Conservation (phyloP, 768 basidiomycete genomes). For the Strobilomyces confusus region DNA sequence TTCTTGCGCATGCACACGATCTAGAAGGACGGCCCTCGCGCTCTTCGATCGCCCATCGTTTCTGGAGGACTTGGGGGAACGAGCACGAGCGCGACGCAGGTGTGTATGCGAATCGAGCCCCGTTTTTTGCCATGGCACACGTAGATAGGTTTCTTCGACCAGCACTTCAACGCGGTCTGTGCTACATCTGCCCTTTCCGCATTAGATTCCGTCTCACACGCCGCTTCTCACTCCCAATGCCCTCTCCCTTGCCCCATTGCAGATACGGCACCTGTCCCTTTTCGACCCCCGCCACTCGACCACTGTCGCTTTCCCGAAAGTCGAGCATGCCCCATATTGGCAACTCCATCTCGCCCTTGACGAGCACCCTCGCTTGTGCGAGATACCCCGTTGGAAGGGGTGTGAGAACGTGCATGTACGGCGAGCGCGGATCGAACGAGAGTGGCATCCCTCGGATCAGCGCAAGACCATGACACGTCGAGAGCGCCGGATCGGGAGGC, state of each 20-base stretch:
- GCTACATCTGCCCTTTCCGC: conserved; percentile 69
- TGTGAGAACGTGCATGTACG: conserved; percentile 70
- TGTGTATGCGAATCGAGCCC: background rate
- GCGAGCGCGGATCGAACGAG: conserved; percentile 27
- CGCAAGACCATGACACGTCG: conserved; percentile 71
- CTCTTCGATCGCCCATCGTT: background rate
- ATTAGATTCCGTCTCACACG: conserved; percentile 83
- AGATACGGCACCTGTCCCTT: conserved; percentile 69
- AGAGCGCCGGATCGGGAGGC: conserved; percentile 54
- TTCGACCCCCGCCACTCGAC: conserved; percentile 45
- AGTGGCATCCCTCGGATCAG: conserved; percentile 53
- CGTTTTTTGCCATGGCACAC: background rate
- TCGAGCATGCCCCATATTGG: conserved; percentile 89
- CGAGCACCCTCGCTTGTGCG: conserved; percentile 34
- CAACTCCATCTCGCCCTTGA: conserved; percentile 87
- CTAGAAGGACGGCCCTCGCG: background rate
- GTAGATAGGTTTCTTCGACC: too few relatives aligned
- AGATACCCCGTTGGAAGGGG: conserved; percentile 58
- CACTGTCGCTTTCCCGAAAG: conserved; percentile 41
- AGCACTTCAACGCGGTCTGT: too few relatives aligned
- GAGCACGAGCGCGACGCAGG: background rate
- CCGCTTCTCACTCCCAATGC: conserved; percentile 67
- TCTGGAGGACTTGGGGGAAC: background rate
- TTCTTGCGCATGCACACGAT: too few relatives aligned
- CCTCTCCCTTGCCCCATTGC: conserved; percentile 69